Conservation (phyloP, 306 rosid genomes). For the Acacia acuminata region DNA sequence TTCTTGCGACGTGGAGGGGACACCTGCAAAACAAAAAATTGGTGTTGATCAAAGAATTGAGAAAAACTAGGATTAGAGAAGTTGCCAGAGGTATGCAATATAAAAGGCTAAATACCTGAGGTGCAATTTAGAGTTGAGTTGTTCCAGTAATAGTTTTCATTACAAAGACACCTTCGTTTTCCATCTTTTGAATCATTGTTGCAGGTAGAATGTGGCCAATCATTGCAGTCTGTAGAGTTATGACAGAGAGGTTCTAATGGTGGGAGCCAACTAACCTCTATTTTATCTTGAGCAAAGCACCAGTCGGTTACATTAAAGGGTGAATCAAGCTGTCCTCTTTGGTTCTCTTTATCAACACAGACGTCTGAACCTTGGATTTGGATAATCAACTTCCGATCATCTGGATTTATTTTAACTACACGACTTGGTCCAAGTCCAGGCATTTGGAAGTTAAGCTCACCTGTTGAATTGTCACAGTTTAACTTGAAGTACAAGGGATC, state of each 20-base stretch:
- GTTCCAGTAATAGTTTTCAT: slow-evolving; percentile 32
- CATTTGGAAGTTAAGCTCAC: slow-evolving; percentile 29
- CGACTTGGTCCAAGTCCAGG: background rate
- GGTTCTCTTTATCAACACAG: background rate
- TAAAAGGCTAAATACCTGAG: background rate
- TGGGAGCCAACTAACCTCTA: slow-evolving; percentile 34
- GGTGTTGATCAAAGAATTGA: background rate
- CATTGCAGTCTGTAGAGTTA: slow-evolving; percentile 10
- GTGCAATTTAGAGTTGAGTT: background rate
- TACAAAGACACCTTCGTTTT: slow-evolving; percentile 32
- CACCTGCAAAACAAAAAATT: background rate
- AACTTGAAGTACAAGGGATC: slow-evolving; percentile 41
- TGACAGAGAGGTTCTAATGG: slow-evolving; percentile 36
- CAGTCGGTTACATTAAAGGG: slow-evolving; percentile 5
- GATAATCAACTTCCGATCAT: background rate
- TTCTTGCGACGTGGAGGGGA: background rate
- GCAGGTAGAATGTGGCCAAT: slow-evolving; percentile 50
- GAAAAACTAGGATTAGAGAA: background rate
- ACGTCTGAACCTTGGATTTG: background rate
- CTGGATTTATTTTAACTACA: background rate
- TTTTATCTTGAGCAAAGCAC: background rate
- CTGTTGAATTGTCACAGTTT: slow-evolving; percentile 10
- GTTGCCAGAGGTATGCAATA: background rate
- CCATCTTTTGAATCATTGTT: slow-evolving; percentile 14
- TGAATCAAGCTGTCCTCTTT: background rate